Base-by-base conservation (phyloP, 139 green algal species). In the Mesostigma viride region DNA sequence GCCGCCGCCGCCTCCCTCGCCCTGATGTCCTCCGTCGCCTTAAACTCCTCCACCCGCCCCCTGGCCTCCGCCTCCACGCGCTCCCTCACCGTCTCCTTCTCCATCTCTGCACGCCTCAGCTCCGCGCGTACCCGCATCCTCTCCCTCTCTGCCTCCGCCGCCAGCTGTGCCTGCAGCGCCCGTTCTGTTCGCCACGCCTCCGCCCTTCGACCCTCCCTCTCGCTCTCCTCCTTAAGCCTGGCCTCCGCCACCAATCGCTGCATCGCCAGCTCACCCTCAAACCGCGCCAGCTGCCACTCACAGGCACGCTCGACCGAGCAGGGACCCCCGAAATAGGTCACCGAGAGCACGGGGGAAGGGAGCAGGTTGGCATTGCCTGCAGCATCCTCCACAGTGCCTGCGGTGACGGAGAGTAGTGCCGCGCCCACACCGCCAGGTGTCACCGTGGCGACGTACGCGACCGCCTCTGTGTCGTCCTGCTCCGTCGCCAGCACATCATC, bases 261-360 rank as follows among this genome's bases (percentile, higher is more conserved):
- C 58, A 47, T 17, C 8, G 58, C 59, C 30, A 74, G 57, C 68
- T 74, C 27, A 27, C 32, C 24, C 58, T 74, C 58, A 35, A 68
- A 74, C 58, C 62, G 22, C 26, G 68, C 59, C 57, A 74, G 58
- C 36, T 67, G 58, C 58, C 58, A 68, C 3, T 44, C 3, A 35
- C 68, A 74, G 22, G 35, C 68, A 4, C 67, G 68, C 35, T 67
- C 44, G 28, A 63, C 68, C 3, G 35, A 53, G 68, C 68, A 74
- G 48, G 64, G 31, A 11, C 68, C 68, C 31, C 68, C 68, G 45
- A 56, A 66, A 32, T 61, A 66, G 2, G 33, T 24, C 11, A 60
- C 45, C 24, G 14, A 34, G 24, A 69, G 45, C 30, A 24, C 31
- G 20, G 30, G 4, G 58, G 58, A 47, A 4, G 47, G 6, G 28